These are phyloP conservation scores for Chaetomiaceae sp. DNA, from an alignment of 2,329 filamentous ascomycete species.

Conservation along the genomic window DNA sequence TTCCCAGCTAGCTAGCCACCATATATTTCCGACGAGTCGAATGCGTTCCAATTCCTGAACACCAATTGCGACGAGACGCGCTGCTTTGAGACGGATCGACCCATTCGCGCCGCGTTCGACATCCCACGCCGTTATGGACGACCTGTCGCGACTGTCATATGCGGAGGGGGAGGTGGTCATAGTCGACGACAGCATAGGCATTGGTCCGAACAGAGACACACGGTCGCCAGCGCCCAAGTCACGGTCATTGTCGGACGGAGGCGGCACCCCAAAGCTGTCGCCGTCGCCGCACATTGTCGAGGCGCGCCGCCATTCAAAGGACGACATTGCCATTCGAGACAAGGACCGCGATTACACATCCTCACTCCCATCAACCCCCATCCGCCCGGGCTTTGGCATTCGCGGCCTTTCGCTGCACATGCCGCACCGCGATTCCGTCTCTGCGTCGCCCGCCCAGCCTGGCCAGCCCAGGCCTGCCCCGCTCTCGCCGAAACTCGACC, in stretches of 20 bases:
- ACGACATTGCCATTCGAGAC: conserved; percentile 57
- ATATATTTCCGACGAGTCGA: too few relatives aligned
- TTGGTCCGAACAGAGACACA: not conserved
- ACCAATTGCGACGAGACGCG: too few relatives aligned
- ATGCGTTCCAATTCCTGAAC: too few relatives aligned
- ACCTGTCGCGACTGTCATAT: conserved; percentile 25
- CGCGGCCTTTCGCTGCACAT: conserved; percentile 68
- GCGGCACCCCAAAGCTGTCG: conserved; percentile 52
- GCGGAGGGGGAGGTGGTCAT: conserved; percentile 29
- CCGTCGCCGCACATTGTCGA: conserved; percentile 55
- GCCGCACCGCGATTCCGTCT: conserved; percentile 49
- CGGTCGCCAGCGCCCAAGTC: conserved; percentile 48
- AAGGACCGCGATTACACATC: conserved; percentile 29
- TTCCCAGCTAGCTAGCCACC: too few relatives aligned
- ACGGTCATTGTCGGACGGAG: conserved; percentile 62
- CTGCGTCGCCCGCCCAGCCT: conserved; percentile 32
- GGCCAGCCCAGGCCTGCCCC: conserved; percentile 48
- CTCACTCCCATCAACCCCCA: conserved; percentile 63
- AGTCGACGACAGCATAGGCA: conserved; percentile 29
- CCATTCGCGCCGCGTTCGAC: conserved; percentile 9
- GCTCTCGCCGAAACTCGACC: conserved; percentile 81
- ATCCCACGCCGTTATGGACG: conserved; percentile 17
- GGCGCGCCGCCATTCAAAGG: conserved; percentile 57
- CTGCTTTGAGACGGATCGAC: too few relatives aligned
- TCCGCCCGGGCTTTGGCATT: conserved; percentile 58